These are phyloP conservation scores for Erodium maritimum DNA, from an alignment of 345 rosid genomes.

Conservation along the genomic window DNA sequence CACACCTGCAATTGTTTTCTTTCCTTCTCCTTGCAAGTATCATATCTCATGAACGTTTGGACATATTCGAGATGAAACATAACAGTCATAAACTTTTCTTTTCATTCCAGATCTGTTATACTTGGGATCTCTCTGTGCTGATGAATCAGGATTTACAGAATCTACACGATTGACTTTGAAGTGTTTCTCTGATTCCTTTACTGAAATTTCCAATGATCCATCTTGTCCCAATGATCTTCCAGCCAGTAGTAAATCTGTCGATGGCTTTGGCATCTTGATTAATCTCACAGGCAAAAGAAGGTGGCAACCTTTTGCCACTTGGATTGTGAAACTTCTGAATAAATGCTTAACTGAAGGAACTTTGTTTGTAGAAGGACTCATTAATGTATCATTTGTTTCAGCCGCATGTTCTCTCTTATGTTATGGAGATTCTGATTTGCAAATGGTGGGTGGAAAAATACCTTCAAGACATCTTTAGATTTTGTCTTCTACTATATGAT, in stretches of 20 bases:
- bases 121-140: constrained; percentile 31
- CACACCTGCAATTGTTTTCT: neutral
- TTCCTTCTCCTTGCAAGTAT: neutral
- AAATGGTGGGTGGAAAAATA: constrained; percentile 49
- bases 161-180: constrained; percentile 26
- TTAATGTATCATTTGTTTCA: constrained; percentile 47
- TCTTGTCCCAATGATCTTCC: constrained; percentile 58
- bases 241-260: constrained; percentile 38
- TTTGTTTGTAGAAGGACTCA: constrained; percentile 71
- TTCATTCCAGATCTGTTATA: constrained; percentile 52
- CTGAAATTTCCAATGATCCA: constrained; percentile 39
- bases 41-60: too few species aligned
- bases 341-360: constrained; percentile 90
- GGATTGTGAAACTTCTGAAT: constrained; percentile 67
- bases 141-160: constrained; percentile 17
- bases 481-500: neutral
- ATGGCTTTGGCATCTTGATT: constrained; percentile 58
- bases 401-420: constrained; percentile 68
- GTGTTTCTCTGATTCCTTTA: constrained; percentile 58
- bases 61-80: neutral
- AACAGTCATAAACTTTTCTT: constrained; percentile 9
- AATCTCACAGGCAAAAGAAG: constrained; percentile 43
- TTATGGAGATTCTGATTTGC: constrained; percentile 68
- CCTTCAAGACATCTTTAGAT: neutral
- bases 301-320: constrained; percentile 75